phyloP scores from a whole-genome alignment of 2,329 filamentous ascomycete genomes.

The Fusarium phyllophilum region DNA sequence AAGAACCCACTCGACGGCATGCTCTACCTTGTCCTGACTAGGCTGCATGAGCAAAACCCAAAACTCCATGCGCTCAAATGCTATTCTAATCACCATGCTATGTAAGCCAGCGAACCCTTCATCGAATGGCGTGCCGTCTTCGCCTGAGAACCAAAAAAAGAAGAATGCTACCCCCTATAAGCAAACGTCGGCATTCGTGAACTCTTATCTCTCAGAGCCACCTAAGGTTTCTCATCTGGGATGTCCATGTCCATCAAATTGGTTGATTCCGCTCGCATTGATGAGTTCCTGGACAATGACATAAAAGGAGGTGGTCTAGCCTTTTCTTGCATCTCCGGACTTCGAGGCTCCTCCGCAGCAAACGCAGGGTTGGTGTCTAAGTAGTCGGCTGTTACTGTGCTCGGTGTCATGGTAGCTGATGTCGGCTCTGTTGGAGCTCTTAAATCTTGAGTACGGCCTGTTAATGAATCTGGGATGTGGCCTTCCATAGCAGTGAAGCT shows the following conservation, averaged over 20 bases:
- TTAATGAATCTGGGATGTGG: constrained; percentile 17
- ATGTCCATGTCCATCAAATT: constrained; percentile 53
- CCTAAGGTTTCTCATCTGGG: constrained; percentile 36
- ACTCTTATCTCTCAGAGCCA: not conserved
- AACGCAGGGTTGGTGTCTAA: constrained; percentile 3
- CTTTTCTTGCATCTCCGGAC: constrained; percentile 60
- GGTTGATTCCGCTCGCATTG: constrained; percentile 37
- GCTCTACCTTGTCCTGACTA: not conserved
- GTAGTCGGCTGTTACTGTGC: constrained; percentile 39
- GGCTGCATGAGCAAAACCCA: not conserved
- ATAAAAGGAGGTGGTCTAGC: constrained; percentile 44
- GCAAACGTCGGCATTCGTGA: not conserved
- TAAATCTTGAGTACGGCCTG: constrained; percentile 17
- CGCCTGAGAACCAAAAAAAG: not conserved
- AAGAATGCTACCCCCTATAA: not conserved
- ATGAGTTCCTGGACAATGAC: constrained; percentile 30
- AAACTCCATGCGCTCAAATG: constrained; percentile 33
- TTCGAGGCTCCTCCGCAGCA: constrained; percentile 36
- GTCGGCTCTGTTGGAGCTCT: constrained; percentile 34
- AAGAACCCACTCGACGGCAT: constrained; percentile 1
- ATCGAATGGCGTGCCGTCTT: not conserved
- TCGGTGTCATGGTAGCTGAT: constrained; percentile 41
- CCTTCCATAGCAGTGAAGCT: constrained; percentile 26
- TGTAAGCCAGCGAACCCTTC: not conserved
- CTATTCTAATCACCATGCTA: constrained; percentile 14